phyloP scores from a whole-genome alignment of 2,329 filamentous ascomycete species.

The Helicocarpus griseus region DNA sequence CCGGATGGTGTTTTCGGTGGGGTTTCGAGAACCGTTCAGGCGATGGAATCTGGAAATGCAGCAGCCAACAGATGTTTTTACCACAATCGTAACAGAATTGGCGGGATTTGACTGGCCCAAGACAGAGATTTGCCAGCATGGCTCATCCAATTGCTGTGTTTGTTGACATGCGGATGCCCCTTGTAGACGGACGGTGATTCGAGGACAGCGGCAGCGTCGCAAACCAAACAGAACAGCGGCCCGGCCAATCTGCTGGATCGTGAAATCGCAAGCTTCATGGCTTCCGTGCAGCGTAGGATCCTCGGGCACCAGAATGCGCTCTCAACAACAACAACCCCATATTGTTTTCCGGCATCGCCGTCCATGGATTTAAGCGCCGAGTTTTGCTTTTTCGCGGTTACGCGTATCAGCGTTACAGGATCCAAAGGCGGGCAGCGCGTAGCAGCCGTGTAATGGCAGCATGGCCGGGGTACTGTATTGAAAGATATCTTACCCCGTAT shows the following conservation, averaged over 20 bases:
- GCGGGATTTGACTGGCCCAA: neutral
- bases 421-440: too few species aligned
- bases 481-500: neutral
- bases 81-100: neutral
- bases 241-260: neutral
- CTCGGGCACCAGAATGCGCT: neutral
- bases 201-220: neutral
- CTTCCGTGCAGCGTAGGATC: neutral
- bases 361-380: constrained; percentile 1
- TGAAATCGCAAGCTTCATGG: neutral
- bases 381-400: constrained; percentile 5
- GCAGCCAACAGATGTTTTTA: neutral
- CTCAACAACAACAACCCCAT: neutral
- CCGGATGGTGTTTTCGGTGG: constrained; percentile 1
- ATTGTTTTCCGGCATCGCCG: neutral
- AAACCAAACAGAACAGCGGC: neutral
- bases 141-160: constrained; percentile 1
- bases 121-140: neutral
- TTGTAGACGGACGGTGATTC: constrained; percentile 1
- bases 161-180: neutral
- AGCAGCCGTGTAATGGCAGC: neutral
- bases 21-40: neutral
- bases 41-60: neutral
- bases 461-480: neutral
- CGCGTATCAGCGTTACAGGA: neutral